Percentiles rank a stretch among this genome's conserved stretches.
Conservation (phyloP, 1,284 basidiomycete genomes). For the Quambalaria eucalypti region DNA sequence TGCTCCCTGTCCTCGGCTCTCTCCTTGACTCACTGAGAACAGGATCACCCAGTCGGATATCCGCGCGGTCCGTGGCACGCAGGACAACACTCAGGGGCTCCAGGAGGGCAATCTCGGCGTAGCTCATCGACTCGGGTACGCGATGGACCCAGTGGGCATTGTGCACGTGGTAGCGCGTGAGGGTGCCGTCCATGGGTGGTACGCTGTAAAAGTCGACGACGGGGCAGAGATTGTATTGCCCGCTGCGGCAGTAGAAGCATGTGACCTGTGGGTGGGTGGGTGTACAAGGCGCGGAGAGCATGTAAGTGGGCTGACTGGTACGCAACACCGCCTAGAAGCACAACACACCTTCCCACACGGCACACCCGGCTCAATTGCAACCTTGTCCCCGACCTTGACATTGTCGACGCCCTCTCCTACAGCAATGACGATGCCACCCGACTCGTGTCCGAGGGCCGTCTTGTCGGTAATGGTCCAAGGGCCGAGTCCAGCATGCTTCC, state of each 20-base stretch:
- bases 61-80: constrained; percentile 53
- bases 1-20: too few species aligned
- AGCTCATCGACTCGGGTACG: constrained; percentile 47
- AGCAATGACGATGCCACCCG: constrained; percentile 37
- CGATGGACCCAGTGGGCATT: constrained; percentile 54
- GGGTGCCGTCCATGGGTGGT: constrained; percentile 38
- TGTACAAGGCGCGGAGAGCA: too few species aligned
- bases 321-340: background rate
- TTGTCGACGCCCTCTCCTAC: constrained; percentile 33
- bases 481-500: constrained; percentile 50
- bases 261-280: too few species aligned
- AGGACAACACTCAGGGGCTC: constrained; percentile 54
- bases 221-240: constrained; percentile 53
- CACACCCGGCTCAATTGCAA: constrained; percentile 47
- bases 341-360: constrained; percentile 48
- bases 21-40: constrained; percentile 20
- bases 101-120: constrained; percentile 53
- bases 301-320: background rate
- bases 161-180: constrained; percentile 51
- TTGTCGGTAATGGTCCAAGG: constrained; percentile 37
- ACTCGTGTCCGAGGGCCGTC: constrained; percentile 41
- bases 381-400: constrained; percentile 32
- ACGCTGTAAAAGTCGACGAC: constrained; percentile 41
- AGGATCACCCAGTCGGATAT: constrained; percentile 48
- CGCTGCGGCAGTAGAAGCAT: constrained; percentile 50